Percentiles rank a stretch among this genome's conserved stretches.
phyloP scores from a whole-genome alignment of 2,329 filamentous ascomycete species.

The Raffaelea arxii region DNA sequence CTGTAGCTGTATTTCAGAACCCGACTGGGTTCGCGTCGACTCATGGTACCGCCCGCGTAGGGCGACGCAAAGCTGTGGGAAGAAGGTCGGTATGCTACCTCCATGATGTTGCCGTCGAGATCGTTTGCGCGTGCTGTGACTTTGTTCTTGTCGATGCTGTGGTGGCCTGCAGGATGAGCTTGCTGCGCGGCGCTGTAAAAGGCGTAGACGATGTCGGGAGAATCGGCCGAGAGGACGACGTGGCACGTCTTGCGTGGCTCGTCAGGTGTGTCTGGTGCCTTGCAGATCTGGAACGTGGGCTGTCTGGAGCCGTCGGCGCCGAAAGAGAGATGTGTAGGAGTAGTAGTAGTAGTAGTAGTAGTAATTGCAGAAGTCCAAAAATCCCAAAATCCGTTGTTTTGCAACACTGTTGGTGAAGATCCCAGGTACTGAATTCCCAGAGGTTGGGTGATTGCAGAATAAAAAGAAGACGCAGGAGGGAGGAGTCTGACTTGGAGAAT shows the following conservation, averaged over 20 bases:
- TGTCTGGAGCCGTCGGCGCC: slow-evolving; percentile 24
- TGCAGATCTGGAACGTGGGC: slow-evolving; percentile 36
- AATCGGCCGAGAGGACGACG: slow-evolving; percentile 60
- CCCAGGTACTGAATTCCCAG: slow-evolving; percentile 64
- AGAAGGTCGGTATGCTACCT: slow-evolving; percentile 54
- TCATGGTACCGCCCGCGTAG: slow-evolving; percentile 25
- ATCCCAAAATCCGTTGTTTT: too few relatives aligned
- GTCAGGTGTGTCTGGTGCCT: slow-evolving; percentile 26
- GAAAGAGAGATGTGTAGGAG: slow-evolving; percentile 27
- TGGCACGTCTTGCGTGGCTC: slow-evolving; percentile 31
- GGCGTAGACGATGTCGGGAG: slow-evolving; percentile 53
- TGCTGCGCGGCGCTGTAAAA: slow-evolving; percentile 64
- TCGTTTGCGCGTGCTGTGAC: slow-evolving; percentile 55
- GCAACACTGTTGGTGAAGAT: too few relatives aligned
- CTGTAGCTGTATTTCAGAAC: too few relatives aligned
- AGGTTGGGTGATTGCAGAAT: slow-evolving; percentile 66
- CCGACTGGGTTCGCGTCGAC: slow-evolving; percentile 3
- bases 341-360: too few relatives aligned
- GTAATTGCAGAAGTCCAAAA: not conserved
- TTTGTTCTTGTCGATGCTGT: slow-evolving; percentile 18
- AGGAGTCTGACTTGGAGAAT: slow-evolving; percentile 63
- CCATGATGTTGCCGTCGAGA: slow-evolving; percentile 75
- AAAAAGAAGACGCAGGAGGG: slow-evolving; percentile 73
- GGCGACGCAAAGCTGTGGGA: slow-evolving; percentile 23
- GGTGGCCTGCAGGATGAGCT: slow-evolving; percentile 44